Base-by-base conservation (phyloP, 768 basidiomycete species). In the Phanerochaete carnosa region DNA sequence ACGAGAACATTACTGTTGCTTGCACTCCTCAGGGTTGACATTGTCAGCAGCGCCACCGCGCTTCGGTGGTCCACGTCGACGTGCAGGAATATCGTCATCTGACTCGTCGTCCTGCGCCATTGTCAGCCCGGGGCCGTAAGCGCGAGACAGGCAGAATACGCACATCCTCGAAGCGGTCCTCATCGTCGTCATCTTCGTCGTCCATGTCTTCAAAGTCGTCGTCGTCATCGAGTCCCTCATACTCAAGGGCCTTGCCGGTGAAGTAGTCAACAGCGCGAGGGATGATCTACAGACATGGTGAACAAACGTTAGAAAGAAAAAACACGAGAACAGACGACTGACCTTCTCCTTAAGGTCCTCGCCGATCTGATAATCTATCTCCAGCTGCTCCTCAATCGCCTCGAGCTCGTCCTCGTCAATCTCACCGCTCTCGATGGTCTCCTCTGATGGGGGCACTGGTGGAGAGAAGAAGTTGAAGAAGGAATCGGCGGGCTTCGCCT, bases 401-500 rank as follows among this genome's bases (percentile, higher is more conserved):
- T 93, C 92, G 0, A 96, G 82, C 25, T 93, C 92, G 0, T 94
- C 91, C 1, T 89, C 89, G 0, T 92, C 92, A 22, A 91, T 77
- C 2, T 94, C 92, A 26, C 81, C 85, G 28, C 75, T 80, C 60
- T 92, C 90, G 50, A 89, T 73, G 45, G 77, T 81, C 47, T 88
- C 86, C 12, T 89, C 85, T 6, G 82, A 72, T 2, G 92, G 91
- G 2, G 89, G 86, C 25, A 78, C 73, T 16, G 93, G 94, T 11
- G 94, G 93, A 56, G 78, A 77, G 84, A 99, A 99, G 79, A 98
- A 99, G 83, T 94, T 94, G 89, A 99, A 99, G 84, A 99, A 98
- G 15, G 96, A 98, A 33, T 95, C 92, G 6, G 91, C 88, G 9
- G 94, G 92, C 66, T 85, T 87, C 6, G 91, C 89, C 79, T 98